Conservation (phyloP, 768 basidiomycete species). For the Rhizopogon sp. region DNA sequence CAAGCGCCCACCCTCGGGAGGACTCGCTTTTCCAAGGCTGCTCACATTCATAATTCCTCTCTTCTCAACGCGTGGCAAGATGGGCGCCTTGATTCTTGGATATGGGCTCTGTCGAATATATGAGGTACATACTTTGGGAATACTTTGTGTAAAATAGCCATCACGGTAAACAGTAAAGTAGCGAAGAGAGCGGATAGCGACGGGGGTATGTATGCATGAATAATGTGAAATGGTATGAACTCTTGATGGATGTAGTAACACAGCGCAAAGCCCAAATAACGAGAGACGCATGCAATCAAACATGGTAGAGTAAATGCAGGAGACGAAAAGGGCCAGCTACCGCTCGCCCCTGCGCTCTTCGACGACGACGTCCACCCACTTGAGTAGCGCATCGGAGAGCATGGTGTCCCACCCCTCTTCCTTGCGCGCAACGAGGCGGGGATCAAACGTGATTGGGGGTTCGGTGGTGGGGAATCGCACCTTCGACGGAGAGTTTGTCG, state of each 20-base stretch:
- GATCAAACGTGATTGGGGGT: constrained; percentile 62
- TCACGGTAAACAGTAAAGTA: neutral
- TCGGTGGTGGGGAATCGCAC: constrained; percentile 37
- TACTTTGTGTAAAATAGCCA: no score
- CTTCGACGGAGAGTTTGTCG: constrained; percentile 27
- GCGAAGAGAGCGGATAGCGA: neutral
- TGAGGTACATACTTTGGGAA: neutral
- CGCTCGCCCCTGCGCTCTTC: constrained; percentile 53
- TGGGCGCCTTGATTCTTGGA: no score
- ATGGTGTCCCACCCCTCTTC: constrained; percentile 81
- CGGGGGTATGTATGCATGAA: neutral
- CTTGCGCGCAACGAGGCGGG: constrained; percentile 62
- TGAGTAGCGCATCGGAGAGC: constrained; percentile 56
- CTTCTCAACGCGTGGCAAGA: no score
- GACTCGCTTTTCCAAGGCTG: no score
- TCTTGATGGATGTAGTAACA: neutral
- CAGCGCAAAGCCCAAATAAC: neutral
- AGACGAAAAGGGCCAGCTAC: neutral
- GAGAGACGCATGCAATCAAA: neutral
- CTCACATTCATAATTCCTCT: no score
- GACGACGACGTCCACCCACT: constrained; percentile 67
- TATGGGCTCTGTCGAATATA: no score
- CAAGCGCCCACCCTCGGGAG: no score
- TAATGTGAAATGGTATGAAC: neutral
- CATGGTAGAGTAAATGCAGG: neutral